Conservation (phyloP, 192 early-diverging fungal species). For the Gryganskiella cystojenkinii region DNA sequence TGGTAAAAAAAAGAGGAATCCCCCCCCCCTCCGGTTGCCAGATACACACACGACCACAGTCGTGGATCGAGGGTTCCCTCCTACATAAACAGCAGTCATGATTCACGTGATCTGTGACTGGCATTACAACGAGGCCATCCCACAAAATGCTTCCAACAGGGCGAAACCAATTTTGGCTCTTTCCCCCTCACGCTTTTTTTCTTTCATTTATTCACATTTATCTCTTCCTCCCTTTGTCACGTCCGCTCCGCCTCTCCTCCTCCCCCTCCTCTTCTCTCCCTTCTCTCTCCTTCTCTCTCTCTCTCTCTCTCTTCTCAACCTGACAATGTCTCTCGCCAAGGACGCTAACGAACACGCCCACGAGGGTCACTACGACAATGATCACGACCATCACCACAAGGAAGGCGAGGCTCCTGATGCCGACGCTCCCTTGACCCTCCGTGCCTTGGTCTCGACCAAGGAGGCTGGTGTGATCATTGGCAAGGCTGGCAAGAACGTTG, state of each 20-base stretch:
- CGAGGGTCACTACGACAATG: slow-evolving; percentile 26
- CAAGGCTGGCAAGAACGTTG: slow-evolving; percentile 68
- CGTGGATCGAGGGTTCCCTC: too few species aligned
- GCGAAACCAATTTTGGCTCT: too few species aligned
- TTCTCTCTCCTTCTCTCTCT: slow-evolving; percentile 15
- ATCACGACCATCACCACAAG: slow-evolving; percentile 31
- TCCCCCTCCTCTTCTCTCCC: slow-evolving; percentile 11
- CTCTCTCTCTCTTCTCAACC: slow-evolving; percentile 11
- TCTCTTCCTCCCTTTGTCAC: slow-evolving; percentile 2
- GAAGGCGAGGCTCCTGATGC: slow-evolving; percentile 56
- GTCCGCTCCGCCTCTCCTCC: slow-evolving; percentile 11
- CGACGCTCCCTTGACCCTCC: slow-evolving; percentile 73
- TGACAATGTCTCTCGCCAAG: slow-evolving; percentile 34
- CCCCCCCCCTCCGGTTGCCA: too few species aligned
- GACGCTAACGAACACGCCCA: slow-evolving; percentile 48
- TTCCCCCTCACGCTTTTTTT: not conserved
- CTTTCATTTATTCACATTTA: slow-evolving; percentile 10
- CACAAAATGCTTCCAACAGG: too few species aligned
- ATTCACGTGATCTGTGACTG: too few species aligned
- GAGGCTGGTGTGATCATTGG: slow-evolving; percentile 88
- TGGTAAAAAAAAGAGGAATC: too few species aligned
- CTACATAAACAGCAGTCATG: too few species aligned
- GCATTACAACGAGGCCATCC: too few species aligned
- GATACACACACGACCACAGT: too few species aligned
- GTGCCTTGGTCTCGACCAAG: slow-evolving; percentile 92